Evolutionary conservation across 176 grass and related monocot genomes (phyloP), one percentile per base, ranked within the genome.

Genomic region (Paspalum vaginatum): DNA sequence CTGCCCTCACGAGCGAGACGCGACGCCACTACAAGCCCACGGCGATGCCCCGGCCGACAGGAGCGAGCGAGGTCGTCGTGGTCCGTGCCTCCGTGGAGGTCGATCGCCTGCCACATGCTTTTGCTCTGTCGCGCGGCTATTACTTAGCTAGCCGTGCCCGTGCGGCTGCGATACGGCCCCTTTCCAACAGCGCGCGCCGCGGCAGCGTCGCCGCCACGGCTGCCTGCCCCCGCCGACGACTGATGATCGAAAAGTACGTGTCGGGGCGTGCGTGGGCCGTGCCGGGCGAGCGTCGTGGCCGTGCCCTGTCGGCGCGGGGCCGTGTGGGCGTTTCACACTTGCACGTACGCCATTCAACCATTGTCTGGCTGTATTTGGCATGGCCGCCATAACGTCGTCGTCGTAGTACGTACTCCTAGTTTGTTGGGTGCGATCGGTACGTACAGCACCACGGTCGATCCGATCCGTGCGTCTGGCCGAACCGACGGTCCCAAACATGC

Each of bases 161-260:
- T 46, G 46, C 43, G 38, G 64, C 32, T 12, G 52, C 72, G 56
- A 38, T 27, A 74, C 18, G 67, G 67, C 40, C 9, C 1, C 40
- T 73, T 65, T 74, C 58, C 58, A 38, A 20, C 49, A 32, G n/a
- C 9, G 8, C 27, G 3, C 16, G n/a, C 12, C 15, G 52, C 42
- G 63, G 74, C 20, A 21, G 65, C 65, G 37, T 70, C 66, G 58
- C 22, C 76, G 56, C 12, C 63, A 61, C 45, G 5, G 50, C 55
- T 58, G 77, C 54, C n/a, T 68, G 77, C 25, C 70, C 26, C 42
- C 51, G 60, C 51, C 75, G 55, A 85, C 74, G 55, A 47, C 45
- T 6, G 45, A 0, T 8, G 11, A 45, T 55, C 32, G 20, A 50
- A 77, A 59, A 6, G 25, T 8, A 74, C 60, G 49, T 79, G 76